Percentiles rank a stretch among this genome's conserved stretches.
Conservation (phyloP, 2,329 filamentous ascomycete species). For the Arthrocladium fulminans region DNA sequence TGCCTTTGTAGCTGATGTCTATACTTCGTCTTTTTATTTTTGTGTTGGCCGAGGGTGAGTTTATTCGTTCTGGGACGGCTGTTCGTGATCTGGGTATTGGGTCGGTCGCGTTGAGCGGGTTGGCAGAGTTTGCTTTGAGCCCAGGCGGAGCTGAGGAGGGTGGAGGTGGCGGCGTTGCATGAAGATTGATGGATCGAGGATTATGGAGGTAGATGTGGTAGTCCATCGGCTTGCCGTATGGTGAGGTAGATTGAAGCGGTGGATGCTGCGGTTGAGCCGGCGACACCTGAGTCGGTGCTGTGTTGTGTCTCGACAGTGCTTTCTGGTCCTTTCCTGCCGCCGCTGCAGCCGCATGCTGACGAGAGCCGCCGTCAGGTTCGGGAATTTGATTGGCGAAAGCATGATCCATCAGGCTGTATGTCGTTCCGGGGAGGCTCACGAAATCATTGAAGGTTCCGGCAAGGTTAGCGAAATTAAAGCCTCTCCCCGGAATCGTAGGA, state of each 20-base stretch:
- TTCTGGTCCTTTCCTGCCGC: background rate
- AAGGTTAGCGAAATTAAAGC: conserved; percentile 40
- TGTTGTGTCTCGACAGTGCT: background rate
- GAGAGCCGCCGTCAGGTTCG: background rate
- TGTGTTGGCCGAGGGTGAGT: background rate
- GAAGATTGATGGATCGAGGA: conserved; percentile 5
- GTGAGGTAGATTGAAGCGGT: background rate
- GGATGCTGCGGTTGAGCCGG: conserved; percentile 2
- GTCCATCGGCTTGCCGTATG: conserved; percentile 2
- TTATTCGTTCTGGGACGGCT: background rate
- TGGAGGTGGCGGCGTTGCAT: conserved; percentile 4
- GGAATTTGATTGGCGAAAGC: background rate
- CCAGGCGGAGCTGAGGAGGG: background rate
- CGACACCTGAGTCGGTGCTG: background rate
- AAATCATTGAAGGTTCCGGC: conserved; percentile 37
- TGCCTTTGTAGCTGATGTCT: conserved; percentile 1
- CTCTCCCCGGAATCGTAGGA: conserved; percentile 27
- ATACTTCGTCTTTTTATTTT: conserved; percentile 8
- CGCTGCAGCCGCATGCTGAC: background rate
- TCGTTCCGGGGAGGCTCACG: conserved; percentile 38
- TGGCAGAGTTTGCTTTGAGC: background rate
- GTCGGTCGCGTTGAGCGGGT: background rate
- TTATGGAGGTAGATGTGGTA: conserved; percentile 9
- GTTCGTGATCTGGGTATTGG: background rate
- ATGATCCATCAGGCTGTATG: conserved; percentile 25